A percentile compares a stretch with the other conserved stretches of the same genome.
Evolutionary conservation across 768 basidiomycete genomes (phyloP).

Genomic region (Termitomyces sp.): DNA sequence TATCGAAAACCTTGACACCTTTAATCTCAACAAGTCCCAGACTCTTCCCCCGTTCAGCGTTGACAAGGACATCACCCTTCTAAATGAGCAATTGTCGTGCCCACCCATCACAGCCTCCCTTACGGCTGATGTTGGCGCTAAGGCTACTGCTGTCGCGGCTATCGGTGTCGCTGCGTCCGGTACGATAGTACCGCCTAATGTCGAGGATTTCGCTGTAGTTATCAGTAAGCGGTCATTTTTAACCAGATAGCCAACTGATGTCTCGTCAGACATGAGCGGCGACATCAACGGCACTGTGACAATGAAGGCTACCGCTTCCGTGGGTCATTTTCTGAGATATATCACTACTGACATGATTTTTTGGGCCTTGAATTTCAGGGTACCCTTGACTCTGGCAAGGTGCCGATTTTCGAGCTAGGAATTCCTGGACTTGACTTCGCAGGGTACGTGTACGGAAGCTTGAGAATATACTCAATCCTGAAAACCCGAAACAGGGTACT

Average conservation of each 20-base stretch:
- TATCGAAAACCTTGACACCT: slow-evolving; percentile 22
- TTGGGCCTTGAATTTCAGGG: slow-evolving; percentile 19
- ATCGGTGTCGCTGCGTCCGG: too few relatives aligned
- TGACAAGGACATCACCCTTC: slow-evolving; percentile 24
- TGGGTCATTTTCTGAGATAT: slow-evolving; percentile 4
- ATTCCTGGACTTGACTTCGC: slow-evolving; percentile 49
- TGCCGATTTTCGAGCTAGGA: slow-evolving; percentile 34
- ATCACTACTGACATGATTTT: too few relatives aligned
- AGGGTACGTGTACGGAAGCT: slow-evolving; percentile 26
- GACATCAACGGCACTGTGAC: slow-evolving; percentile 34
- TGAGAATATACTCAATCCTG: neutral
- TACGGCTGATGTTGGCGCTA: too few relatives aligned
- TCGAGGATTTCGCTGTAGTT: slow-evolving; percentile 29
- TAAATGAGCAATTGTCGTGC: slow-evolving; percentile 20
- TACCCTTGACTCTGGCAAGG: slow-evolving; percentile 36
- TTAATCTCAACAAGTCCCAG: slow-evolving; percentile 27
- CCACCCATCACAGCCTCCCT: slow-evolving; percentile 2
- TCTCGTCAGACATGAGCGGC: slow-evolving; percentile 27
- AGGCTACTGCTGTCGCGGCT: too few relatives aligned
- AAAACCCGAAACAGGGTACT: slow-evolving; percentile 31
- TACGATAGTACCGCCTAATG: slow-evolving; percentile 13
- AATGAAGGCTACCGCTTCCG: slow-evolving; percentile 32
- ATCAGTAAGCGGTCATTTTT: slow-evolving; percentile 21
- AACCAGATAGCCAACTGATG: neutral
- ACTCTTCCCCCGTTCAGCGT: slow-evolving; percentile 27